phyloP scores from a whole-genome alignment of 2,329 filamentous ascomycete species.

The Neopestalotiopsis clavispora region DNA sequence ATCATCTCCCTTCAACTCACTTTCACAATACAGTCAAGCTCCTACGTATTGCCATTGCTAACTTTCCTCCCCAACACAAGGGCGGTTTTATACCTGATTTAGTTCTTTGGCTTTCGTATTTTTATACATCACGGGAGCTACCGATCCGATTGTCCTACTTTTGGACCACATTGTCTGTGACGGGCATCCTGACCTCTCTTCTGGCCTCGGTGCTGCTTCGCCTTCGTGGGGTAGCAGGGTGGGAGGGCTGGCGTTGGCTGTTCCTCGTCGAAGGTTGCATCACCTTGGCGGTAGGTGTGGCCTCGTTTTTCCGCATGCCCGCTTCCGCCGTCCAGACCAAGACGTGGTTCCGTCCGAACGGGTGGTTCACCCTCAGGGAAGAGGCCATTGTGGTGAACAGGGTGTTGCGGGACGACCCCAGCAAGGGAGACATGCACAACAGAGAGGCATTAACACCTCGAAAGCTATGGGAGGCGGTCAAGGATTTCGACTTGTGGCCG shows the following conservation, averaged over 20 bases:
- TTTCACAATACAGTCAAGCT: neutral
- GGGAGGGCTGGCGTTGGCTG: slow-evolving; percentile 51
- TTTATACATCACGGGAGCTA: slow-evolving; percentile 41
- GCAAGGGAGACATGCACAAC: slow-evolving; percentile 64
- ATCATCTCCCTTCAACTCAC: neutral
- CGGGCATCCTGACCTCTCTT: slow-evolving; percentile 39
- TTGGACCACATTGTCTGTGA: slow-evolving; percentile 41
- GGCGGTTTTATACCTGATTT: slow-evolving; percentile 41
- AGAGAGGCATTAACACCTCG: slow-evolving; percentile 55
- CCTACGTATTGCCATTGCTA: too few relatives aligned
- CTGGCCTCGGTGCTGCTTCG: slow-evolving; percentile 42
- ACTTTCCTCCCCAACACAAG: slow-evolving; percentile 18
- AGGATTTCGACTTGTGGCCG: slow-evolving; percentile 63
- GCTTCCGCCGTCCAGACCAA: slow-evolving; percentile 52
- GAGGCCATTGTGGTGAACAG: slow-evolving; percentile 64
- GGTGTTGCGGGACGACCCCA: slow-evolving; percentile 59
- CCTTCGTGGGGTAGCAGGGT: slow-evolving; percentile 41
- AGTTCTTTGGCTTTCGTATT: slow-evolving; percentile 39
- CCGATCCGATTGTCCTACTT: slow-evolving; percentile 44
- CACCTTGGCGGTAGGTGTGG: slow-evolving; percentile 51
- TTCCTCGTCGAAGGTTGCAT: slow-evolving; percentile 62
- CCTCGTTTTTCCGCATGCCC: slow-evolving; percentile 59
- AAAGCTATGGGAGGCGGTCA: slow-evolving; percentile 52
- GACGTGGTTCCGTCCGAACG: slow-evolving; percentile 52
- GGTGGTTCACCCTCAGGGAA: slow-evolving; percentile 65